Conservation (phyloP, 1,139 yeast species). For the Cylindricascospora bacillispora region DNA sequence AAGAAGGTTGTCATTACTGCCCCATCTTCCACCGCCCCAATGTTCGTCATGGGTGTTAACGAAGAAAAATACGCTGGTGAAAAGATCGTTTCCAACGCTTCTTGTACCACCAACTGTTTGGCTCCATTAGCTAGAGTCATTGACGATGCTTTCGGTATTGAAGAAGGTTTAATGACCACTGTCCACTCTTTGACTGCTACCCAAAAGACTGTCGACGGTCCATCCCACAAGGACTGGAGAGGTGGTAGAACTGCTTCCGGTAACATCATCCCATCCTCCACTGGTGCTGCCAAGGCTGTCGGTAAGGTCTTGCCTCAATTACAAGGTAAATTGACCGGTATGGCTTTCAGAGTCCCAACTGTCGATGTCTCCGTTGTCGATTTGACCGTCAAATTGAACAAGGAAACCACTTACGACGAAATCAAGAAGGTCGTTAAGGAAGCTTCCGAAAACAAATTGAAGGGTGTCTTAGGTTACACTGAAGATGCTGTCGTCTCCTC, state of each 20-base stretch:
- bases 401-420: conserved; percentile 62
- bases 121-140: conserved; percentile 81
- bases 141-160: conserved; percentile 68
- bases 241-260: conserved; percentile 92
- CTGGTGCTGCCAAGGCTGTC: conserved; percentile 90
- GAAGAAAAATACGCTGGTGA: conserved; percentile 60
- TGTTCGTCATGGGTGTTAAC: conserved; percentile 84
- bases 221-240: conserved; percentile 93
- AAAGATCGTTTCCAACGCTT: conserved; percentile 70
- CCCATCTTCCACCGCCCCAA: conserved; percentile 79
- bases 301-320: conserved; percentile 80
- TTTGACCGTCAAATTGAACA: conserved; percentile 58
- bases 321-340: conserved; percentile 82
- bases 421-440: conserved; percentile 57
- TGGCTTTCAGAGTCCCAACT: conserved; percentile 84
- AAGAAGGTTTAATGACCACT: conserved; percentile 83
- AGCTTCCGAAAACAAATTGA: conserved; percentile 59
- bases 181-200: conserved; percentile 85
- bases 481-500: conserved; percentile 78
- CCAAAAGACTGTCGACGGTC: conserved; percentile 86
- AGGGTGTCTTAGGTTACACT: conserved; percentile 73
- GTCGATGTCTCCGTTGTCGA: conserved; percentile 76
- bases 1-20: conserved; percentile 81
- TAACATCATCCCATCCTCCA: conserved; percentile 80
- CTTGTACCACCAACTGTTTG: conserved; percentile 84